Evolutionary conservation across 108 stramenopile species (phyloP).

Genomic region (Chaetoceros tenuissimus): DNA sequence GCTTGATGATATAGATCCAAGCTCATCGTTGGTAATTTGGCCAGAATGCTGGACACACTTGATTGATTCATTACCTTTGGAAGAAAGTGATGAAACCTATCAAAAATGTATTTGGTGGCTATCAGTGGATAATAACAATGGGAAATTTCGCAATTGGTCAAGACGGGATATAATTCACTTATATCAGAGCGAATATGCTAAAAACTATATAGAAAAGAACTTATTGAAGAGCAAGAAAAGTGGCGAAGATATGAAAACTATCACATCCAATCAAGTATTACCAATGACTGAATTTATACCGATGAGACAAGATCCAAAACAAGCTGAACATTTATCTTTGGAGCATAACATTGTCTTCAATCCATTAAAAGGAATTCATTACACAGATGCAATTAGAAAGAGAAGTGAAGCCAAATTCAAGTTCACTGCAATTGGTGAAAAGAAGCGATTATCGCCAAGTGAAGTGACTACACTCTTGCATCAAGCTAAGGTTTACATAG

Average conservation of each 20-base stretch:
- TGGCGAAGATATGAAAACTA: not conserved
- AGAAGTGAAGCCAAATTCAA: slow-evolving; percentile 5
- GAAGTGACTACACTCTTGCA: slow-evolving; percentile 28
- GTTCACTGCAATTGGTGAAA: slow-evolving; percentile 33
- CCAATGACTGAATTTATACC: slow-evolving; percentile 41
- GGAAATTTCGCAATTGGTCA: slow-evolving; percentile 19
- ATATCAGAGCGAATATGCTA: slow-evolving; percentile 41
- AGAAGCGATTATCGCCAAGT: slow-evolving; percentile 29
- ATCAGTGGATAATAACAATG: slow-evolving; percentile 38
- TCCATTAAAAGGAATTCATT: slow-evolving; percentile 44
- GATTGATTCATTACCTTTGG: slow-evolving; percentile 22
- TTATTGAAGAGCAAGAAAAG: not conserved
- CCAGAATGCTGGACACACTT: slow-evolving; percentile 45
- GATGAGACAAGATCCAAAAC: not conserved
- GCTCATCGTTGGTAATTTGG: slow-evolving; percentile 35
- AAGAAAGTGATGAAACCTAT: not conserved
- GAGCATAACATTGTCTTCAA: slow-evolving; percentile 34
- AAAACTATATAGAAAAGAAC: slow-evolving; percentile 18
- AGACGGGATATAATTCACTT: slow-evolving; percentile 40
- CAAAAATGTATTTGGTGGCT: slow-evolving; percentile 51
- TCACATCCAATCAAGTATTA: slow-evolving; percentile 3
- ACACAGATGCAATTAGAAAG: slow-evolving; percentile 34
- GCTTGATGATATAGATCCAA: slow-evolving; percentile 6
- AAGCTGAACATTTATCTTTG: not conserved
- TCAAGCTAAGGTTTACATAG: slow-evolving; percentile 41